Conservation (phyloP, 2,329 filamentous ascomycete species). For the Parasarocladium wereldwijsianum region DNA sequence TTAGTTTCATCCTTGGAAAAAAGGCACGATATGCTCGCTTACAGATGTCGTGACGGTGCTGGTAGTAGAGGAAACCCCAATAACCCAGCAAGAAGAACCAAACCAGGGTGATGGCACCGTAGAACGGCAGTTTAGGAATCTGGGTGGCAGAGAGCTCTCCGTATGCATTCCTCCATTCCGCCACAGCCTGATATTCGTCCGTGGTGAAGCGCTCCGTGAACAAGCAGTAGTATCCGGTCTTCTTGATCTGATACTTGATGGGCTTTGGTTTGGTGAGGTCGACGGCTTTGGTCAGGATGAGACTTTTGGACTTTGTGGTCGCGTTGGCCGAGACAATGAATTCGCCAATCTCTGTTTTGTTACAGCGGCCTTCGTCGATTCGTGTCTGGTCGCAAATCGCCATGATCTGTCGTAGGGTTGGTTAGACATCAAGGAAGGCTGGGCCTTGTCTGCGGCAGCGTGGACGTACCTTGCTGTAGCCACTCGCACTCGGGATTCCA, state of each 20-base stretch:
- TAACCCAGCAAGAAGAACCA: conserved; percentile 74
- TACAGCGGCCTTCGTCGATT: conserved; percentile 57
- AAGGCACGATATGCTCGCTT: conserved; percentile 17
- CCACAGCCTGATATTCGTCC: conserved; percentile 60
- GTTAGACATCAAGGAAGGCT: not conserved
- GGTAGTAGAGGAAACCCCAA: conserved; percentile 92
- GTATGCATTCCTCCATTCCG: conserved; percentile 91
- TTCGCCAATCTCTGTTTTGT: conserved; percentile 61
- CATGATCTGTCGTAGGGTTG: conserved; percentile 17
- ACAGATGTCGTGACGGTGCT: conserved; percentile 85
- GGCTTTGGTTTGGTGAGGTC: conserved; percentile 61
- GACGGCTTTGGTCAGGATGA: conserved; percentile 67
- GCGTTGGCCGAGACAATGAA: conserved; percentile 73
- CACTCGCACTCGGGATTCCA: conserved; percentile 46
- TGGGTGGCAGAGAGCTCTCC: conserved; percentile 91
- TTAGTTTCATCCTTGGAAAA: conserved; percentile 5
- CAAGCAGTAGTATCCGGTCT: conserved; percentile 94
- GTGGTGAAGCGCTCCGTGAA: conserved; percentile 57
- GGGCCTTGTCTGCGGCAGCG: conserved; percentile 2
- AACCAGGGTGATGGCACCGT: conserved; percentile 83
- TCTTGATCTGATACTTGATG: conserved; percentile 71
- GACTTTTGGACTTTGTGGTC: conserved; percentile 51
- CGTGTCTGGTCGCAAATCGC: conserved; percentile 61
- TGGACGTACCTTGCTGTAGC: conserved; percentile 29
- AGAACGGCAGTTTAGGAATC: conserved; percentile 94